Conservation (phyloP, 2,329 filamentous ascomycete genomes). For the Alternaria burnsii region DNA sequence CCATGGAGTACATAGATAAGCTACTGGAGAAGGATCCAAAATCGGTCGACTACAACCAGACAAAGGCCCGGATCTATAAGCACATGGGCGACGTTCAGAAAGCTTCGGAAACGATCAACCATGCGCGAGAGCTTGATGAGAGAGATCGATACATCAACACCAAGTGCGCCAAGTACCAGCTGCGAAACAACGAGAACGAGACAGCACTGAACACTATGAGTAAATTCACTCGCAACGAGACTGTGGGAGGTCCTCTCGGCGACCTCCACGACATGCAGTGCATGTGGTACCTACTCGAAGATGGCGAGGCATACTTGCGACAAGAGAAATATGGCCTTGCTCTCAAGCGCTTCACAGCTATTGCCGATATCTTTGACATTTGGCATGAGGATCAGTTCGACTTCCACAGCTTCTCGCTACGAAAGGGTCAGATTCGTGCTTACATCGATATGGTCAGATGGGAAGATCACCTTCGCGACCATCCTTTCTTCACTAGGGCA, state of each 20-base stretch:
- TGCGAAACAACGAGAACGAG: conserved; percentile 90
- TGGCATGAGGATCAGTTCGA: conserved; percentile 99
- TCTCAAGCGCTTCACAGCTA: conserved; percentile 87
- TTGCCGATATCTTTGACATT: conserved; percentile 92
- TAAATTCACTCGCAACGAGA: conserved; percentile 92
- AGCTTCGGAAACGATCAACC: conserved; percentile 87
- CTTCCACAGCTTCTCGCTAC: conserved; percentile 96
- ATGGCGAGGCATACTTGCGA: conserved; percentile 86
- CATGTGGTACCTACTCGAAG: conserved; percentile 95
- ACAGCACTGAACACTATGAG: conserved; percentile 87
- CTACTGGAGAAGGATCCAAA: conserved; percentile 81
- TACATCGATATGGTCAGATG: conserved; percentile 97
- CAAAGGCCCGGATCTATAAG: conserved; percentile 93
- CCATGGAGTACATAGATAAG: conserved; percentile 81
- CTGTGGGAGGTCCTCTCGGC: conserved; percentile 83
- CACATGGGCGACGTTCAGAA: conserved; percentile 81
- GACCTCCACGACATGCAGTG: conserved; percentile 99
- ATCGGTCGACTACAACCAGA: conserved; percentile 92
- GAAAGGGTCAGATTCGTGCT: conserved; percentile 93
- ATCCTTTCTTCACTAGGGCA: conserved; percentile 89
- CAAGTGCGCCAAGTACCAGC: conserved; percentile 95
- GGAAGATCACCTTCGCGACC: conserved; percentile 90
- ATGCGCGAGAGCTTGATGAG: conserved; percentile 83
- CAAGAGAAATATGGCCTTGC: conserved; percentile 85
- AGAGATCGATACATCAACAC: conserved; percentile 98